These are phyloP conservation scores for Yamadazyma sp. DNA, from an alignment of 805 yeast genomes.

Conservation along the genomic window DNA sequence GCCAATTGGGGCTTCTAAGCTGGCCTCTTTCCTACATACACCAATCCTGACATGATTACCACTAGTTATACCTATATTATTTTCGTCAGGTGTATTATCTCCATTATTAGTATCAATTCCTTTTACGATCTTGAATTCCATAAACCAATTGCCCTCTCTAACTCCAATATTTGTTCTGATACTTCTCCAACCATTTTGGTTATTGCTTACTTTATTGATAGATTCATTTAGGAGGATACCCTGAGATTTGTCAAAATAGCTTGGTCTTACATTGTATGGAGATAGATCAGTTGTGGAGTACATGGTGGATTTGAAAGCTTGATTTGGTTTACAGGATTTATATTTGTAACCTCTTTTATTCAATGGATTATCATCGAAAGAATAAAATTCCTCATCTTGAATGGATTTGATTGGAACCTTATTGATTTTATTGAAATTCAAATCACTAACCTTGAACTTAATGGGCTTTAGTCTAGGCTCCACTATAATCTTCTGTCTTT, in stretches of 20 bases:
- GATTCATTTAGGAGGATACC: conserved; percentile 41
- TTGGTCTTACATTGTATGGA: conserved; percentile 57
- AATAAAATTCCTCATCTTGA: conserved; percentile 15
- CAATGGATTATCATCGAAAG: conserved; percentile 74
- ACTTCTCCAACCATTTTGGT: conserved; percentile 71
- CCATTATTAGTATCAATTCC: conserved; percentile 25
- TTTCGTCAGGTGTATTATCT: not conserved
- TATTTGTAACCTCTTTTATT: conserved; percentile 82
- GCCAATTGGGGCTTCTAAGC: conserved; percentile 93
- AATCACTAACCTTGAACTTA: conserved; percentile 4
- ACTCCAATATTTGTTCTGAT: conserved; percentile 72
- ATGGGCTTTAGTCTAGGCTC: conserved; percentile 14
- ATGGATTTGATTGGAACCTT: conserved; percentile 2
- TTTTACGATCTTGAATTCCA: conserved; percentile 64
- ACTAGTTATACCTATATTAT: too few species aligned
- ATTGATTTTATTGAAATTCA: conserved; percentile 5
- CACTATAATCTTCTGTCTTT: conserved; percentile 12
- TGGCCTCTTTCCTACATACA: conserved; percentile 78
- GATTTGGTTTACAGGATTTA: conserved; percentile 72
- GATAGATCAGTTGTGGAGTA: conserved; percentile 74
- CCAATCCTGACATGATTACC: conserved; percentile 75
- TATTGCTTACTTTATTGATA: conserved; percentile 47
- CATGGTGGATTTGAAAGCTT: conserved; percentile 50
- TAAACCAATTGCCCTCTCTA: conserved; percentile 75
- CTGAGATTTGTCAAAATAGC: conserved; percentile 67